Conservation (phyloP, 495 filamentous ascomycete species). For the Lichenothelia convexa region DNA sequence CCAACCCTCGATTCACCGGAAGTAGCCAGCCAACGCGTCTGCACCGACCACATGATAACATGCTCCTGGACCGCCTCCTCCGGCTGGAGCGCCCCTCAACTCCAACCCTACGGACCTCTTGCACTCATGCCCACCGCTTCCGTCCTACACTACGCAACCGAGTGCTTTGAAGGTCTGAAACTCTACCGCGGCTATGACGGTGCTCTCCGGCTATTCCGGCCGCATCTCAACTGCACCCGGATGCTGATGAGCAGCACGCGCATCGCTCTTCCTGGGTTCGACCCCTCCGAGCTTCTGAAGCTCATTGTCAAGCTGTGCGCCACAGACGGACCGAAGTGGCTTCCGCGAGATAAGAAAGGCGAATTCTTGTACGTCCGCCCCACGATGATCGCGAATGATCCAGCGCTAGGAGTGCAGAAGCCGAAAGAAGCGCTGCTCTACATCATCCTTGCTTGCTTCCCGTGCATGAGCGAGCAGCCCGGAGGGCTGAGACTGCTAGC, state of each 20-base stretch:
- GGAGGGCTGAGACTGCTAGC: constrained; percentile 51
- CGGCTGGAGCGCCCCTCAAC: constrained; percentile 64
- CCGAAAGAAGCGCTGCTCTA: constrained; percentile 72
- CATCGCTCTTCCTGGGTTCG: constrained; percentile 62
- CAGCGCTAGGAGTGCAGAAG: constrained; percentile 61
- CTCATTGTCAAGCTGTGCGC: constrained; percentile 54
- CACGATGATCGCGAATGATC: constrained; percentile 65
- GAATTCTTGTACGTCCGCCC: constrained; percentile 66
- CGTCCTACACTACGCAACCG: constrained; percentile 78
- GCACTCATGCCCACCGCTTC: constrained; percentile 68
- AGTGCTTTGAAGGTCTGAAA: constrained; percentile 87
- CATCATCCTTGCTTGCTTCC: constrained; percentile 62
- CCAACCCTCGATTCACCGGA: constrained; percentile 38
- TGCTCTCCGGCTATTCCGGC: constrained; percentile 70
- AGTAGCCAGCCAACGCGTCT: constrained; percentile 19
- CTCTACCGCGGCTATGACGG: constrained; percentile 70
- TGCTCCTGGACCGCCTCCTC: constrained; percentile 42
- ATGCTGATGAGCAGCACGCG: constrained; percentile 52
- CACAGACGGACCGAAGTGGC: constrained; percentile 58
- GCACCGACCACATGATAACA: constrained; percentile 85
- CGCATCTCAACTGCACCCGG: constrained; percentile 55
- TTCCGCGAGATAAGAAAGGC: constrained; percentile 47
- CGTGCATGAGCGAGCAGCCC: constrained; percentile 25
- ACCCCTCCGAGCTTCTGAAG: constrained; percentile 49
- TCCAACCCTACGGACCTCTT: constrained; percentile 66